Base-by-base conservation (phyloP, 2,329 filamentous ascomycete species). In the Alternaria gansuensis region DNA sequence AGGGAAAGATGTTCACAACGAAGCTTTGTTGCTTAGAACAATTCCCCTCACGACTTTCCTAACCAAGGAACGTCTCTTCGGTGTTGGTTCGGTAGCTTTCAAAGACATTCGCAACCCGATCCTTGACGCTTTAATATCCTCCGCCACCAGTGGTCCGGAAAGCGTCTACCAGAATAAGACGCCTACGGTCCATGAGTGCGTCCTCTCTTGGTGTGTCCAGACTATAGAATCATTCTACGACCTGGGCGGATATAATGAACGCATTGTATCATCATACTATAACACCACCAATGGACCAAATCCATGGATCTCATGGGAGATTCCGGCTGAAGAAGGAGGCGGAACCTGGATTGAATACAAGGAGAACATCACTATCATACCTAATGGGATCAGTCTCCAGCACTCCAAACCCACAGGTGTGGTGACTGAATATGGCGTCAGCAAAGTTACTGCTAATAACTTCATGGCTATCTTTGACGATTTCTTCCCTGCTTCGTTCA, bases 171-270 rank as follows among this genome's bases (percentile, higher is more conserved):
- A 28, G 0, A 56, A 65, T 0, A n/a, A 63, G 2, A 26, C 46
- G 0, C 72, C 72, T 0, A 6, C 62, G 0, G 40, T 57, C 0
- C 62, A 68, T 0, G 72, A 75, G 51, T 75, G 72, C 33, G 26
- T 71, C 0, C 21, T 75, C 0, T 46, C 71, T 0, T 77, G 66
- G 70, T 77, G 73, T 44, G 65, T 74, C 0, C 59, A 75, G 26
- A 72, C 64, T 0, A 67, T 77, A 0, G 24, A 62, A 4, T 74
- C 71, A 0, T 60, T 69, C 0, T 75, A 57, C 21, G 17, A 31
- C 2, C n/a, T n/a, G 6, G 53, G 48, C 1, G 34, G 36, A 21
- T 57, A 57, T 6, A 14, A 23, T 5, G 54, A 56, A 8, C 14
- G 36, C 7, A 9, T 56, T 2, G 2, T 29, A 0, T 4, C 13